Percentiles rank a stretch among this genome's conserved stretches.
Conservation (phyloP, 164 flowering plant species). For the Litsea cubeba region DNA sequence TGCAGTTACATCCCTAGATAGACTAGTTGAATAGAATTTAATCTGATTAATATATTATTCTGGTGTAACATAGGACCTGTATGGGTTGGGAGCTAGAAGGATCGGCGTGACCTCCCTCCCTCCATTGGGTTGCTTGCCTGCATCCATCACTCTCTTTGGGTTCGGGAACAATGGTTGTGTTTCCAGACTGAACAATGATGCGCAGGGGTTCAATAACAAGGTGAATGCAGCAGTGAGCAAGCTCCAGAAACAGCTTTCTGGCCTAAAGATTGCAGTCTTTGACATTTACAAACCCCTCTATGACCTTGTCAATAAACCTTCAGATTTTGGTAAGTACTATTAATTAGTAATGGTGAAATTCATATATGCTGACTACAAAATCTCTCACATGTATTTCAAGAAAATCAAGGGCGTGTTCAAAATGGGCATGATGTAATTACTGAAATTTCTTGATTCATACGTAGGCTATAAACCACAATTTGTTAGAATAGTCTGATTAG, state of each 20-base stretch:
- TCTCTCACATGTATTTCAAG: too few species aligned
- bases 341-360: too few species aligned
- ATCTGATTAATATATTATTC: too few species aligned
- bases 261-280: slow-evolving; percentile 61
- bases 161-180: slow-evolving; percentile 52
- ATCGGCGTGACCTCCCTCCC: slow-evolving; percentile 87
- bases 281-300: slow-evolving; percentile 72
- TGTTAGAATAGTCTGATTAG: too few species aligned
- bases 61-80: slow-evolving; percentile 37
- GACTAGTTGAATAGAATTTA: too few species aligned
- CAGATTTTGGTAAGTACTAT: slow-evolving; percentile 44
- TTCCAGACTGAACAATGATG: slow-evolving; percentile 53
- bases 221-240: slow-evolving; percentile 40
- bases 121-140: slow-evolving; percentile 85
- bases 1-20: neutral
- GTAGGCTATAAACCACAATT: too few species aligned
- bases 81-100: slow-evolving; percentile 75
- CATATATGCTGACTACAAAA: too few species aligned
- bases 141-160: slow-evolving; percentile 65
- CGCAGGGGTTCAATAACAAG: slow-evolving; percentile 69
- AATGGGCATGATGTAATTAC: neutral
- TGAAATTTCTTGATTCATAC: too few species aligned
- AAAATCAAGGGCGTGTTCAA: neutral
- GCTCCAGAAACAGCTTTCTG: slow-evolving; percentile 52
- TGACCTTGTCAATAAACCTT: slow-evolving; percentile 50